Conservation (phyloP, 495 filamentous ascomycete species). For the Chaetomium fimeti region DNA sequence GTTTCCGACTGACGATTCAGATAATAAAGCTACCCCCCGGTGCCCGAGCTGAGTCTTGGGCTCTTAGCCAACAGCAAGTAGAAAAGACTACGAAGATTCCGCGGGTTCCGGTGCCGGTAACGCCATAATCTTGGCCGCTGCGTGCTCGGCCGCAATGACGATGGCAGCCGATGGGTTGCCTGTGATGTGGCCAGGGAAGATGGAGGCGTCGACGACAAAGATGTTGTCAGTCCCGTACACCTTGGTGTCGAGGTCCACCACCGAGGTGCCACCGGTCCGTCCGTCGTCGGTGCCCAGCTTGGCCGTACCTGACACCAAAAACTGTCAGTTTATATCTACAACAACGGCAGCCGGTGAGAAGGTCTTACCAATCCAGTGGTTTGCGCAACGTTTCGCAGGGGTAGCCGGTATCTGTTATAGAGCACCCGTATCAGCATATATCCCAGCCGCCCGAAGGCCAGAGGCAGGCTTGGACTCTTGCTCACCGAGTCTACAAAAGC, state of each 20-base stretch:
- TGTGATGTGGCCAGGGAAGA: conserved; percentile 59
- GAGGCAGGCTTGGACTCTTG: neutral
- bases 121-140: conserved; percentile 40
- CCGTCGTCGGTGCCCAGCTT: conserved; percentile 69
- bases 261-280: conserved; percentile 56
- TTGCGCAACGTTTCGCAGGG: conserved; percentile 56
- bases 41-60: neutral
- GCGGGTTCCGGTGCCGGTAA: conserved; percentile 11
- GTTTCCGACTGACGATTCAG: neutral
- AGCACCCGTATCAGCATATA: neutral
- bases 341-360: neutral
- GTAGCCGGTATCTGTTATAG: conserved; percentile 43
- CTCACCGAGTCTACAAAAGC: conserved; percentile 51
- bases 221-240: conserved; percentile 71
- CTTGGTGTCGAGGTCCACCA: conserved; percentile 66
- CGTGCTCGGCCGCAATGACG: conserved; percentile 55
- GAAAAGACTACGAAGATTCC: neutral
- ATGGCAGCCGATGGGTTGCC: conserved; percentile 60
- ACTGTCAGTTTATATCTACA: neutral
- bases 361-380: conserved; percentile 60
- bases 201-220: conserved; percentile 61
- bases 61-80: neutral
- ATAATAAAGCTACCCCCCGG: neutral
- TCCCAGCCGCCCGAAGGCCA: no score
- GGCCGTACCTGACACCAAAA: conserved; percentile 32